Evolutionary conservation across 176 grass and related monocot genomes (phyloP), one percentile per base, ranked within the genome.

Genomic region (Rhynchospora breviuscula): DNA sequence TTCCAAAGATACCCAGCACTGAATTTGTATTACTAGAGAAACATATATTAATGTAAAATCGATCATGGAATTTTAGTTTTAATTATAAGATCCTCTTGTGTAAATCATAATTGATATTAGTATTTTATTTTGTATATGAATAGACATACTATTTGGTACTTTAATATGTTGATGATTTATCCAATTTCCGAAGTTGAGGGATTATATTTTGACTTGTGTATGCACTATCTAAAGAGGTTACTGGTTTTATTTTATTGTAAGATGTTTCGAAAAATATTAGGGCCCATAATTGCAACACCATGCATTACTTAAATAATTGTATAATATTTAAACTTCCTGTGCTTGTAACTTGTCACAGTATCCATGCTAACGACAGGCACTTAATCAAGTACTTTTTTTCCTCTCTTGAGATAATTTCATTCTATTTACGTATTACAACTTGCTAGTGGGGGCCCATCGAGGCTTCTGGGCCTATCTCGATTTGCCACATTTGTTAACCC

Each of bases 341-440:
- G 74, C 22, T 21, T 63, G 78, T 81, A 81, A 63, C 78, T 81
- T 81, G 29, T 81, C 4, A 63, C 33, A 63, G 78, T 82, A 67
- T 82, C 79, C 61, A 82, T 82, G 61, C 59, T 82, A 82, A 82
- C 47, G 80, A 82, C 80, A 82, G 56, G 61, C 59, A 67, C 80
- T 82, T 63, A 33, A 82, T 82, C 80, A 51, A 31, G 44, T 47
- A 65, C 31, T 65, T n/a, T 82, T 14, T 80, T 82, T 82, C n/a
- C 19, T 82, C 45, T 67, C 45, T 82, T 67, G 19, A 67, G 45
- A 82, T 82, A 82, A 82, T 82, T 51, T 82, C 61, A 64, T 82
- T 82, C 61, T 65, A 82, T 67, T 54, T 82, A 47, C 23, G 21
- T 67, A 46, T 13, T 74, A 11, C 69, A 80, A 62, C 25, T 61